A percentile compares a stretch with the other conserved stretches of the same genome.
These are phyloP conservation scores for Dothidotthia symphoricarpi DNA, from an alignment of 2,329 filamentous ascomycete species.

Conservation along the genomic window DNA sequence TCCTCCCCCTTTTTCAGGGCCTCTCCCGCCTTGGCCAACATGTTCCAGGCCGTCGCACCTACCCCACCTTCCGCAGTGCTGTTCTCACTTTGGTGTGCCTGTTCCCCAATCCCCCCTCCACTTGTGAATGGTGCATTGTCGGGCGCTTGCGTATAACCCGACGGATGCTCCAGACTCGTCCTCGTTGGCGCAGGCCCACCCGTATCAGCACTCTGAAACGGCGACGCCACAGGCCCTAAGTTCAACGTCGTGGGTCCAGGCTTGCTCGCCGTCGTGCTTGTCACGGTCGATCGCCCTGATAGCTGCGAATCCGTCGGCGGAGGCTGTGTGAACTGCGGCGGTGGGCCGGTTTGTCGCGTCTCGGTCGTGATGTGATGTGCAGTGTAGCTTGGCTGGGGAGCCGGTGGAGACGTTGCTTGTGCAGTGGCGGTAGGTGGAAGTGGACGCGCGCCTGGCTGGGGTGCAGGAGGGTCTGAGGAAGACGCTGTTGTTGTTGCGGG, in stretches of 20 bases:
- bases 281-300: constrained; percentile 41
- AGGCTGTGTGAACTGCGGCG: constrained; percentile 44
- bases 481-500: constrained; percentile 34
- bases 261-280: constrained; percentile 22
- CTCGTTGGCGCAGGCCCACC: constrained; percentile 17
- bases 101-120: constrained; percentile 40
- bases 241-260: constrained; percentile 42
- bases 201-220: constrained; percentile 24
- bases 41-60: constrained; percentile 36
- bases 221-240: constrained; percentile 36
- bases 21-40: constrained; percentile 38
- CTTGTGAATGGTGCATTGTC: constrained; percentile 41
- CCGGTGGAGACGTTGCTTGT: constrained; percentile 16
- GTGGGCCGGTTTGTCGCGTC: constrained; percentile 27
- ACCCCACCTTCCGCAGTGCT: constrained; percentile 18
- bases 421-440: constrained; percentile 18
- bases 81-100: constrained; percentile 21
- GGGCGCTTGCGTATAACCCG: constrained; percentile 50
- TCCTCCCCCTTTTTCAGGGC: constrained; percentile 39
- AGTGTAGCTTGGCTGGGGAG: constrained; percentile 41
- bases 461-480: constrained; percentile 29
- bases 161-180: constrained; percentile 44
- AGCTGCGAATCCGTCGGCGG: constrained; percentile 40
- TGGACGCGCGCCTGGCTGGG: constrained; percentile 44
- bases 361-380: constrained; percentile 33